These are phyloP conservation scores for Funneliformis mosseae DNA, from an alignment of 192 early-diverging fungal genomes.

Conservation along the genomic window DNA sequence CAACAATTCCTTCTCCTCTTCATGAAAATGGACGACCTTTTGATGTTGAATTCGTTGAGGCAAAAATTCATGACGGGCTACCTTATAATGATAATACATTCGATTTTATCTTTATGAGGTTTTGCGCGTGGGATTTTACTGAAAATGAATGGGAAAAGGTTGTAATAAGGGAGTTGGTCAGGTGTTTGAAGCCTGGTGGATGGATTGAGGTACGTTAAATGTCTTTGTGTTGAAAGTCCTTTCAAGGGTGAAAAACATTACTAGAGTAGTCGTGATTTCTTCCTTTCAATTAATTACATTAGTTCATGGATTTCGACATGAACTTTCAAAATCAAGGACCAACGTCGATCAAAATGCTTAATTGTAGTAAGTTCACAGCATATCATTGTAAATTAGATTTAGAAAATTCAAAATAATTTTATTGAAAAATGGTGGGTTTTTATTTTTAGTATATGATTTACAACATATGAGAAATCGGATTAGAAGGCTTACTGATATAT, in stretches of 20 bases:
- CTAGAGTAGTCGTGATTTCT: neutral
- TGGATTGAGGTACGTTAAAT: neutral
- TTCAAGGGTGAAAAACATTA: neutral
- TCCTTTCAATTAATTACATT: neutral
- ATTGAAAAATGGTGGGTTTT: no score
- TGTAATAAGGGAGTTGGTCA: neutral
- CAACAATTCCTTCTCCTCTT: neutral
- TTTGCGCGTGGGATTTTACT: neutral
- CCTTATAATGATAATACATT: constrained; percentile 11
- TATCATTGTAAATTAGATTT: neutral
- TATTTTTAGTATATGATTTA: neutral
- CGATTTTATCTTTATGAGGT: neutral
- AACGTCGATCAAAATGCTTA: neutral
- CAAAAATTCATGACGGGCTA: neutral
- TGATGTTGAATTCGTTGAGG: constrained; percentile 6
- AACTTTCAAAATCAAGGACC: neutral
- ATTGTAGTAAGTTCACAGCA: neutral
- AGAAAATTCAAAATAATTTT: neutral
- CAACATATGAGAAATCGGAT: neutral
- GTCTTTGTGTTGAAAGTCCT: neutral
- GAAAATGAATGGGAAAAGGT: neutral
- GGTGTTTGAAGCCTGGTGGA: constrained; percentile 16
- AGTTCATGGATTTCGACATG: neutral
- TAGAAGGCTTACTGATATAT: neutral
- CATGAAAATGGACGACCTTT: neutral